Evolutionary conservation across 2,329 filamentous ascomycete genomes (phyloP).

Genomic region (Neonectria coccinea): DNA sequence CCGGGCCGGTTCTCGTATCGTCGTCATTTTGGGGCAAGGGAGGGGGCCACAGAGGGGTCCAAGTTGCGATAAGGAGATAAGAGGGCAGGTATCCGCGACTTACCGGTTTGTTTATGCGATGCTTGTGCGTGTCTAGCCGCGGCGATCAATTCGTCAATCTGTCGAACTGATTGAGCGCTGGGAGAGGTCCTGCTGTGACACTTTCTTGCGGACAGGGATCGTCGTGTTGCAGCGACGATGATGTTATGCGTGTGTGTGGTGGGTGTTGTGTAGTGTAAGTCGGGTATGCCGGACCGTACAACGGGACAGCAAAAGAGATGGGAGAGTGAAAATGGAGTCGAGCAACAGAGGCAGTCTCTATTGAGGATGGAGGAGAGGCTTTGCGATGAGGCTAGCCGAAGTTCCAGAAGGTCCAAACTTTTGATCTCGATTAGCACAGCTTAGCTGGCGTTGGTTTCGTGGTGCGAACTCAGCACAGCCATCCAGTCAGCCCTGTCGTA

Average conservation of each 20-base stretch:
- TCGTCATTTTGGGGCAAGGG: conserved; percentile 34
- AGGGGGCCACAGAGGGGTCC: conserved; percentile 22
- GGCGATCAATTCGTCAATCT: conserved; percentile 32
- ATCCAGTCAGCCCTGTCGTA: conserved; percentile 48
- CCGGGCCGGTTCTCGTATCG: conserved; percentile 46
- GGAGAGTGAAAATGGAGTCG: conserved; percentile 16
- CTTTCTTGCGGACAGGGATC: conserved; percentile 32
- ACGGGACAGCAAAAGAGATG: conserved; percentile 26
- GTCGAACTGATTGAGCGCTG: conserved; percentile 8
- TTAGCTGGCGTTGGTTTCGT: conserved; percentile 36
- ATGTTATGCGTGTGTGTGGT: conserved; percentile 30
- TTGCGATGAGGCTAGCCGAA: conserved; percentile 19
- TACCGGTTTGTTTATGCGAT: conserved; percentile 29
- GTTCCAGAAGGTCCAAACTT: conserved; percentile 39
- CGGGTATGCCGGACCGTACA: conserved; percentile 36
- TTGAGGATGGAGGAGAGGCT: conserved; percentile 31
- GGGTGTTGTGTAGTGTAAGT: conserved; percentile 34
- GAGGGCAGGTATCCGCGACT: conserved; percentile 22
- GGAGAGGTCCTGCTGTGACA: conserved; percentile 20
- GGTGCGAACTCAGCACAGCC: conserved; percentile 48
- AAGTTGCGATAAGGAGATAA: conserved; percentile 33
- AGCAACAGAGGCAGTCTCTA: conserved; percentile 34
- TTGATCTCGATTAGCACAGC: conserved; percentile 44
- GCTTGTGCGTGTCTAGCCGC: conserved; percentile 18
- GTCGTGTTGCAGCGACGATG: conserved; percentile 31